Base-by-base conservation (phyloP, 2,329 filamentous ascomycete genomes). In the Neonectria neomacrospora region DNA sequence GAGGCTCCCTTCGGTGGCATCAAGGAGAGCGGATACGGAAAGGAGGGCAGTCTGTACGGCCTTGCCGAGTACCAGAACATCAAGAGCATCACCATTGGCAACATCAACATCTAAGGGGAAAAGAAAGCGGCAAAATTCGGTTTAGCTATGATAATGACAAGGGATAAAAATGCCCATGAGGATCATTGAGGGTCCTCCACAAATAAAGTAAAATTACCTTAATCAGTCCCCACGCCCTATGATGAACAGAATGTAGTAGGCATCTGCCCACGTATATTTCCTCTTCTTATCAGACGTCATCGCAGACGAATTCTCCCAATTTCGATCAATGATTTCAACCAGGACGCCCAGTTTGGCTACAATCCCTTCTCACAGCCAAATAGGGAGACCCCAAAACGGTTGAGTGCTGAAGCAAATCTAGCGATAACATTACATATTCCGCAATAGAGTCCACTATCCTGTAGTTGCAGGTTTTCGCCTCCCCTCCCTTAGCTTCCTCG, bases 31-130 rank as follows among this genome's bases (percentile, higher is more conserved):
- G 76, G 75, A 1, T 71, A 76, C 52, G 76, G 76, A n/a, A 73
- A 75, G 52, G 76, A 78, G 66, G 80, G 79, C 1, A 81, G 81
- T 64, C 80, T 82, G 55, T 81, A 83, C 20, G 81, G 80, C 2
- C 76, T 83, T 23, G 76, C 80, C 34, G 81, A 83, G 69, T 83
- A 80, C 53, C 75, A 82, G 48, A 77, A 81, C 63, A 81, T 80
- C n/a, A 83, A 83, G 75, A 81, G 78, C n/a, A 80, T 81, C 11
- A 73, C 71, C 41, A 73, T 73, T 61, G 71, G 71, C 23, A 73
- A 73, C 67, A 62, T 69, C 56, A 68, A 73, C 70, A 50, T 54
- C 22, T 73, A 70, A 59, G 55, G 20, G 58, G 45, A 18, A 45
- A n/a, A 30, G 39, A 44, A 47, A 58, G 61, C 52, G 55, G 50